Percentiles rank a stretch among this genome's conserved stretches.
These are phyloP conservation scores for Diutina scorzettiae DNA, from an alignment of 1,139 yeast genomes.

Conservation along the genomic window DNA sequence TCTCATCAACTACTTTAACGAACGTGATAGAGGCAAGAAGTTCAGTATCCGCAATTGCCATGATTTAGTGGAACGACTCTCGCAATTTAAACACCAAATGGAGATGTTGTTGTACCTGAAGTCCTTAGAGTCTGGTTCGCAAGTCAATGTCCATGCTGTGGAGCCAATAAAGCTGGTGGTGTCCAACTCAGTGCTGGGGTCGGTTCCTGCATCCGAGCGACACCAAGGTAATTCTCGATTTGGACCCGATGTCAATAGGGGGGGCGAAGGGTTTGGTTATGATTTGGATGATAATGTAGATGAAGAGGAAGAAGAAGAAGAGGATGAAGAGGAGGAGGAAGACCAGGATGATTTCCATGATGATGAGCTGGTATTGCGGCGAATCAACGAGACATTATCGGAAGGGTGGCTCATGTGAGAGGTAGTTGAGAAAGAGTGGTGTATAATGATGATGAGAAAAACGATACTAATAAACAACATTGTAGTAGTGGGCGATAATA, in stretches of 20 bases:
- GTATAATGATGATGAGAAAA: too few relatives aligned
- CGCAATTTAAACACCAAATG: conserved; percentile 3
- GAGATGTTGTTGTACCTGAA: neutral
- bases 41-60: conserved; percentile 4
- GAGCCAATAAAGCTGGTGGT: neutral
- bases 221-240: too few relatives aligned
- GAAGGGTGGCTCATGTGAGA: conserved; percentile 5
- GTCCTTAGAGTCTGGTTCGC: neutral
- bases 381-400: conserved; percentile 3
- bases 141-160: neutral
- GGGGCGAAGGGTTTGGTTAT: conserved; percentile 6
- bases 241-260: neutral
- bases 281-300: neutral
- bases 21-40: conserved; percentile 4
- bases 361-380: neutral
- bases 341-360: conserved; percentile 13
- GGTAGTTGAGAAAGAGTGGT: too few relatives aligned
- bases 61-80: conserved; percentile 4
- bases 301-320: neutral
- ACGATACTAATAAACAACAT: too few relatives aligned
- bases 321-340: conserved; percentile 5
- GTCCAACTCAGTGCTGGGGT: neutral
- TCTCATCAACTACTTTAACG: neutral
- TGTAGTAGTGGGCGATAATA: too few relatives aligned
- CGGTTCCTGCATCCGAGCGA: too few relatives aligned